Evolutionary conservation across 148 eudicot species (phyloP).

Genomic region (Bassia scoparia): DNA sequence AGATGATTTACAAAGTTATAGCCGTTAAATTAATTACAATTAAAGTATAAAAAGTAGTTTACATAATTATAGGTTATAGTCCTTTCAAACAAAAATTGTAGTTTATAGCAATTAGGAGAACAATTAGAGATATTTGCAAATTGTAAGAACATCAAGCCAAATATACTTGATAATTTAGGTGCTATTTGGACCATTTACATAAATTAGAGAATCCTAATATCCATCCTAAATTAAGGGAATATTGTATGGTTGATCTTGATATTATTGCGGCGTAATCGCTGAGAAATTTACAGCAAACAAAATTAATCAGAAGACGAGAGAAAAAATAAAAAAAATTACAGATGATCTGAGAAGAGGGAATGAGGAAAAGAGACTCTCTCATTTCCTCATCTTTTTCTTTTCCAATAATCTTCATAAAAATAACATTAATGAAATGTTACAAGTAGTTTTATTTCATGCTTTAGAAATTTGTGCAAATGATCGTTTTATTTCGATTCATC

Average conservation of each 20-base stretch:
- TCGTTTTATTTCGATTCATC: not conserved
- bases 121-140: not conserved
- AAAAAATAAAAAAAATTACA: not conserved
- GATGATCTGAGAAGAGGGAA: not conserved
- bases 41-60: too few relatives aligned
- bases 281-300: slow-evolving; percentile 6
- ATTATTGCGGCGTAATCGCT: slow-evolving; percentile 8
- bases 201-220: not conserved
- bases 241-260: slow-evolving; percentile 19
- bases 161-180: not conserved
- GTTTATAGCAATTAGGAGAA: too few relatives aligned
- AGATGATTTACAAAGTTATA: too few relatives aligned
- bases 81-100: too few relatives aligned
- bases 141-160: not conserved
- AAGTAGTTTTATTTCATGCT: not conserved
- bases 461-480: not conserved
- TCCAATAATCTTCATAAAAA: not conserved
- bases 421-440: not conserved
- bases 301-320: not conserved
- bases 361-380: slow-evolving; percentile 23
- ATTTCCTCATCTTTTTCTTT: slow-evolving; percentile 6
- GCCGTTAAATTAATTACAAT: too few relatives aligned
- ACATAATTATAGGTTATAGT: too few relatives aligned
- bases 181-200: not conserved
- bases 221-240: slow-evolving; percentile 25